Base-by-base conservation (phyloP, 495 filamentous ascomycete genomes). In the Darksidea phi region DNA sequence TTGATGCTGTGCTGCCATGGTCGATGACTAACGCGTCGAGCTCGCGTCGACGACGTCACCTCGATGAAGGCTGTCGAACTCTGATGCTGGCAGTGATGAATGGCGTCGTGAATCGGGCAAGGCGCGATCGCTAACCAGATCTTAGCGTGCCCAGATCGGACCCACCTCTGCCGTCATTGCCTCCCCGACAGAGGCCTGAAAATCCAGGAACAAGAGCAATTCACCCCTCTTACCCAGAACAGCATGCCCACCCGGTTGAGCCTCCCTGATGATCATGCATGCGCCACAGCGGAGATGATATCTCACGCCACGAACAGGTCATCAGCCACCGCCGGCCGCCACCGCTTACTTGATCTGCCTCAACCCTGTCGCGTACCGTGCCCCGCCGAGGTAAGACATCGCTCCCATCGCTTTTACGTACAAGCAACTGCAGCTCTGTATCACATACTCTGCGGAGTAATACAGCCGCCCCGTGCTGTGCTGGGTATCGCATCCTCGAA, bases 401-500 rank as follows among this genome's bases (percentile, higher is more conserved):
- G 12, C 43, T 20, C 46, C 55, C 34, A 32, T 23, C 8, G 28
- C 1, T 21, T 61, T 61, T 61, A 61, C 58, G 58, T 61, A 61
- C 58, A 21, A 54, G 32, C 38, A 61, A 61, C 58, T 45, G 47
- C 49, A 18, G 20, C 28, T 1, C 28, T 32, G 28, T 12, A 58
- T 48, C 55, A 58, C 55, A 48, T 50, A 46, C 26, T 23, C 49
- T 21, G 2, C 18, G 1, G 26, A 37, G 49, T 24, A 47, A 49
- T 48, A 48, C n/a, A 48, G 58, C 42, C 49, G 49, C 50, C 11
- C 24, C 5, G 17, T 49, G 24, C 50, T 52, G 36, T 20, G 24
- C 58, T 54, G 26, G 58, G 58, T 21, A 52, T 28, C 49, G 43
- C 58, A 61, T 54, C 58, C 58, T 61, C 18, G 13, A 21, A 4